Evolutionary conservation across 495 filamentous ascomycete genomes (phyloP), one percentile per base, ranked within the genome.

Genomic region (Terfezia claveryi): DNA sequence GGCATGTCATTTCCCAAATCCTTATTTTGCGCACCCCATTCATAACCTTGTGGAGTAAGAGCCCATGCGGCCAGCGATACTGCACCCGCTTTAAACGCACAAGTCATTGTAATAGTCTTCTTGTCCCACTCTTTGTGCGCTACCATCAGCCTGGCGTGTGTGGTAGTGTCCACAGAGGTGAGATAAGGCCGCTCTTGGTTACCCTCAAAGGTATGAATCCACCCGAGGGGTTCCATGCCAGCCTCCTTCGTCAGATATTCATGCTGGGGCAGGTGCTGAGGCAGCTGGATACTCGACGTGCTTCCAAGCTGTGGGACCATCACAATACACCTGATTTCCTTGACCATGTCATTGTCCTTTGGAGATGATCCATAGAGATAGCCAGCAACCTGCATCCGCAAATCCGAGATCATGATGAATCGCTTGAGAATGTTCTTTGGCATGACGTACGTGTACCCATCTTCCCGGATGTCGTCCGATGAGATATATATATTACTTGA

Each of bases 401-500:
- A 78, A 74, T 99, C 92, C 50, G 92, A 83, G 62, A 99, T 93
- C 56, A 84, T 87, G 71, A 99, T 96, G 77, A 99, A 99, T 54
- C 86, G 82, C 75, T 93, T 95, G 63, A 99, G 78, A 56, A 96
- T 81, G 68, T 99, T 99, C 76, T 96, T 96, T 0, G 92, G 92
- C 87, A 99, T 94, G 62, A 99, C 80, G 62, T 93, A 95, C 10
- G 87, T 94, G 66, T 82, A 84, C 23, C 83, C 80, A 50, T 77
- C 67, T 54, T 85, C 83, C 61, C 87, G 81, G 37, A 77, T 78
- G 63, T 88, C 81, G 61, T 95, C 91, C 0, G 87, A 92, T 1
- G 88, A 94, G 58, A 99, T 91, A 68, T 95, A 99, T 68, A 96
- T 94, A 69, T 99, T 94, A 75, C 95, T 96, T 53, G 91, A 77